Evolutionary conservation across 2,329 filamentous ascomycete species (phyloP).

Genomic region (Penicillium oxalicum): DNA sequence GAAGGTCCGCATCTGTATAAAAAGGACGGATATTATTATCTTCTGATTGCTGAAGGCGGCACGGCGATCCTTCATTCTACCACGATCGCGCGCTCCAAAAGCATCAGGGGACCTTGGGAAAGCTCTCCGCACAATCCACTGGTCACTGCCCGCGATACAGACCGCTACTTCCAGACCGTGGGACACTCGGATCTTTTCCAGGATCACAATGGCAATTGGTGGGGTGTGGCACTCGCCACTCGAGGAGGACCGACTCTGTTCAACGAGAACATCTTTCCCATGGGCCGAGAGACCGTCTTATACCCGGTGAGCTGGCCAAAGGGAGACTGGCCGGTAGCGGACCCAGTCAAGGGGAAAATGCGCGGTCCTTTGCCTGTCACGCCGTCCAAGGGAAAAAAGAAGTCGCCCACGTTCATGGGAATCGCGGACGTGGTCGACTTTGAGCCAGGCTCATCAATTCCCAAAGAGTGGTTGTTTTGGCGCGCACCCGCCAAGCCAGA

Average conservation of each 20-base stretch:
- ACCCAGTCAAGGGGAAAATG: slow-evolving; percentile 13
- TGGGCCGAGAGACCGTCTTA: slow-evolving; percentile 52
- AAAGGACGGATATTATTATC: slow-evolving; percentile 24
- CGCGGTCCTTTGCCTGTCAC: slow-evolving; percentile 6
- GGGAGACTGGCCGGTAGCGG: slow-evolving; percentile 43
- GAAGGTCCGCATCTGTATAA: slow-evolving; percentile 26
- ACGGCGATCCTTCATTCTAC: slow-evolving; percentile 2
- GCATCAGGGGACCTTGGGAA: slow-evolving; percentile 38
- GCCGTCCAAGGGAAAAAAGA: slow-evolving; percentile 6
- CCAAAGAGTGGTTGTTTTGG: slow-evolving; percentile 53
- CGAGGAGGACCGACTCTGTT: slow-evolving; percentile 31
- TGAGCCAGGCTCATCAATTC: slow-evolving; percentile 39
- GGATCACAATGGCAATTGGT: slow-evolving; percentile 48
- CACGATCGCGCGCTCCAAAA: slow-evolving; percentile 23
- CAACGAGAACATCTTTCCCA: slow-evolving; percentile 39
- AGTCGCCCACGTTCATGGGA: slow-evolving; percentile 36
- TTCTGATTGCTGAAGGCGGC: slow-evolving; percentile 17
- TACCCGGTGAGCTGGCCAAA: slow-evolving; percentile 45
- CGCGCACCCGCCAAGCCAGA: slow-evolving; percentile 42
- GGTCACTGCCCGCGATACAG: slow-evolving; percentile 33
- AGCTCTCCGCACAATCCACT: slow-evolving; percentile 41
- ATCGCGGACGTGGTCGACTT: slow-evolving; percentile 46
- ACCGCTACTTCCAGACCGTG: slow-evolving; percentile 44
- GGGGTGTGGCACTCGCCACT: slow-evolving; percentile 45
- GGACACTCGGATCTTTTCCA: slow-evolving; percentile 54